Evolutionary conservation across 2,329 filamentous ascomycete species (phyloP).

Genomic region (Penicillium sp.): DNA sequence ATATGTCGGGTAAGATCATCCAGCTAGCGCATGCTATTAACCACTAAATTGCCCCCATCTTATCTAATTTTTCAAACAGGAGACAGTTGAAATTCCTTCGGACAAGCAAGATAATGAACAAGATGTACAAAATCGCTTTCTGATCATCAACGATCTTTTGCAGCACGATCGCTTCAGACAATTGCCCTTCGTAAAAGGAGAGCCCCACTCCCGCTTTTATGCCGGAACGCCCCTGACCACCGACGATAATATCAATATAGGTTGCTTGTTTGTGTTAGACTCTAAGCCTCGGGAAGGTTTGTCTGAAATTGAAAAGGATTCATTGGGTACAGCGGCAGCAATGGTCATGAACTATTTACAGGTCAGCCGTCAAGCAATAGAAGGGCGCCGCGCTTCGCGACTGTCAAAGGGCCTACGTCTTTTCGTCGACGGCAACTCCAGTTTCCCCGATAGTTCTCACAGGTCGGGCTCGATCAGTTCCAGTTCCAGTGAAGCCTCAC

Average conservation of each 20-base stretch:
- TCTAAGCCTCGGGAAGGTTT: conserved; percentile 2
- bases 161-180: conserved; percentile 35
- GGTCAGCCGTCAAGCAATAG: conserved; percentile 9
- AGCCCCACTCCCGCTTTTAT: conserved; percentile 49
- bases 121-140: neutral
- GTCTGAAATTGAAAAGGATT: conserved; percentile 5
- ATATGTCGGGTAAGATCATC: conserved; percentile 7
- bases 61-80: neutral
- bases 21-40: neutral
- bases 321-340: conserved; percentile 8
- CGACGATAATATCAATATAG: conserved; percentile 47
- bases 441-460: neutral
- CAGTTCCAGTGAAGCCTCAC: neutral
- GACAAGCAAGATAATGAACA: neutral
- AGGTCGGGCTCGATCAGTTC: neutral
- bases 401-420: conserved; percentile 10
- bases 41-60: neutral
- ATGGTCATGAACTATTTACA: conserved; percentile 15
- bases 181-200: conserved; percentile 30
- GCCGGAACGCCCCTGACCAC: conserved; percentile 59
- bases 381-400: conserved; percentile 7
- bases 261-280: conserved; percentile 13
- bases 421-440: conserved; percentile 9
- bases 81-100: neutral
- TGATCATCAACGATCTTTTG: conserved; percentile 35